Conservation (phyloP, 2,329 filamentous ascomycete genomes). For the Colletotrichum acutatum region DNA sequence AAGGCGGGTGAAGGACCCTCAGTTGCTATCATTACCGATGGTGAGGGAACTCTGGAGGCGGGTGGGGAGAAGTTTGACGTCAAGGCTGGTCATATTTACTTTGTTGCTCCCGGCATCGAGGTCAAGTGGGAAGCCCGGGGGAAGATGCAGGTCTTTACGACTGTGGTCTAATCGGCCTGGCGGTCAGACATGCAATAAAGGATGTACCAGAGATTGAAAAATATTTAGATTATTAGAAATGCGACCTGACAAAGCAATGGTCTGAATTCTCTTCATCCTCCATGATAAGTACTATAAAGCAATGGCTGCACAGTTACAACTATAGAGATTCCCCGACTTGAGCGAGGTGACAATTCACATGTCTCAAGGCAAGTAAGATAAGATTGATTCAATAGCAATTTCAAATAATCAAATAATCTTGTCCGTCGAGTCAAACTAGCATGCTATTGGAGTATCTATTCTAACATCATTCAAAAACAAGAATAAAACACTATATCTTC, state of each 20-base stretch:
- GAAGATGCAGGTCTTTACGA: constrained; percentile 51
- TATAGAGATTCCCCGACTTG: too few species aligned
- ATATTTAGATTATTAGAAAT: neutral
- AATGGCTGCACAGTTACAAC: neutral
- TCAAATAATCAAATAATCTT: too few species aligned
- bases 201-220: fast-evolving
- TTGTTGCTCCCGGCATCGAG: constrained; percentile 66
- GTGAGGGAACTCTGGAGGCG: constrained; percentile 65
- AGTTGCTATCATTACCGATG: constrained; percentile 71
- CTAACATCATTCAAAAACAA: neutral
- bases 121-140: constrained; percentile 45
- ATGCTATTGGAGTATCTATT: neutral
- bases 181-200: neutral
- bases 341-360: too few species aligned
- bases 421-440: neutral
- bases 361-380: too few species aligned
- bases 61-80: constrained; percentile 64
- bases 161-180: constrained; percentile 37
- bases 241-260: neutral
- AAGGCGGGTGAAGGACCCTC: constrained; percentile 68
- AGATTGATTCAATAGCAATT: too few species aligned
- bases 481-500: neutral
- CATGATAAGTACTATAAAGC: neutral
- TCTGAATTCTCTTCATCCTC: neutral
- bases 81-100: constrained; percentile 73